Base-by-base conservation (phyloP, 169 alveolate genomes). In the Perkinsus olseni region DNA sequence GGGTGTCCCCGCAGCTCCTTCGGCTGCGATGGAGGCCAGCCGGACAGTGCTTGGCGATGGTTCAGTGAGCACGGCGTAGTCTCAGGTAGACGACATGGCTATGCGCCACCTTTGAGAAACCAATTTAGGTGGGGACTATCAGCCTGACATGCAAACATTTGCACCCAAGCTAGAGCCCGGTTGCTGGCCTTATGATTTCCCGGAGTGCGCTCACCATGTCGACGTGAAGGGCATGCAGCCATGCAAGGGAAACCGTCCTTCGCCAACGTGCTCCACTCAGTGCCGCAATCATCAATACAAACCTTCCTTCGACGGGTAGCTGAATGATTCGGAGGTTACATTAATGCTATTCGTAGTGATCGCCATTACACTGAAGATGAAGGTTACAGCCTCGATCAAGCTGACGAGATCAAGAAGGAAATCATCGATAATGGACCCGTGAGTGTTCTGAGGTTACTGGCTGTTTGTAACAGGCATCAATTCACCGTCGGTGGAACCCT, bases 21-120 rank as follows among this genome's bases (percentile, higher is more conserved):
- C 50, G 98, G 97, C 34, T 97, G 98, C 93, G 74, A 92, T 91
- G 98, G 98, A 28, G 98, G 98, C 17, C 94, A 82, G 45, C 96
- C 97, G 24, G 93, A 93, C 21, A 48, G 92, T 74, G 97, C 97
- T 17, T 96, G 96, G 96, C 51, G 92, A 11, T 96, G 94, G 95
- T 74, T 95, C 91, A 31, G 82, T 20, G 74, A 92, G 91, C 92
- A 93, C 40, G 38, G 93, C 38, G 91, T 38, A 31, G 40, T 38
- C 48, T 39, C 38, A n/a, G 39, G 39, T 74, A 48, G n/a, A n/a
- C n/a, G n/a, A n/a, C n/a, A n/a, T n/a, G n/a, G n/a, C n/a, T n/a
- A n/a, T n/a, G n/a, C n/a, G n/a, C n/a, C n/a, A n/a, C n/a, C 39
- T 11, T 34, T 21, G 38, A n/a, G 38, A 92, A 48, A 94, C 93